Conservation (phyloP, 768 basidiomycete species). For the Hypholoma sublateritium region DNA sequence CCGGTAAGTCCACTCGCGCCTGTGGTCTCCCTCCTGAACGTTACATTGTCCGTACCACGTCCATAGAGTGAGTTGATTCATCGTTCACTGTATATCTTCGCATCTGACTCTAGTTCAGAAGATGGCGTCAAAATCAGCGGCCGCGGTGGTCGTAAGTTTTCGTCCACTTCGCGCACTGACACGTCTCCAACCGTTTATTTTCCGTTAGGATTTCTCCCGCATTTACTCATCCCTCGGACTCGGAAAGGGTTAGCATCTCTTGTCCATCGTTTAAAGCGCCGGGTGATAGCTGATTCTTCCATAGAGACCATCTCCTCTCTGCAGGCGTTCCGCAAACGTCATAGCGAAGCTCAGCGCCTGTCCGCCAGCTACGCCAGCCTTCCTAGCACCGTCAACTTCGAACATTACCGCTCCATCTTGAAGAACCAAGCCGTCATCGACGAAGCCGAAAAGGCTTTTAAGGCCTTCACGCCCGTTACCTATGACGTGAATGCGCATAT, state of each 20-base stretch:
- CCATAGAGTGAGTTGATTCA: slow-evolving; percentile 23
- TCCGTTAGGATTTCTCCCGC: slow-evolving; percentile 74
- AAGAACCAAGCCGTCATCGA: slow-evolving; percentile 93
- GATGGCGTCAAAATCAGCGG: slow-evolving; percentile 75
- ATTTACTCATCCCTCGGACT: slow-evolving; percentile 81
- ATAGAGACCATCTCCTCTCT: slow-evolving; percentile 88
- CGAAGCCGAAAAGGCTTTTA: slow-evolving; percentile 88
- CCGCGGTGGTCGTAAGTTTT: slow-evolving; percentile 59
- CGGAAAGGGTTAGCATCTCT: slow-evolving; percentile 69
- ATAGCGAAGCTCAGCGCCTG: slow-evolving; percentile 83
- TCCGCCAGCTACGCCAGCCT: slow-evolving; percentile 60
- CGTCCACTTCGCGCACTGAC: slow-evolving; percentile 11
- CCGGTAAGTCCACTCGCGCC: slow-evolving; percentile 27
- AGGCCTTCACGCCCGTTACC: slow-evolving; percentile 89
- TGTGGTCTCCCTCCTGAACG: slow-evolving; percentile 22
- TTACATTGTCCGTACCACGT: slow-evolving; percentile 22
- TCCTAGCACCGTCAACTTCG: slow-evolving; percentile 84
- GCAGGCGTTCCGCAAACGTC: slow-evolving; percentile 95
- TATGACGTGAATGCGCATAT: slow-evolving; percentile 89
- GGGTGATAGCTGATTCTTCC: neutral
- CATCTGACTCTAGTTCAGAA: slow-evolving; percentile 18
- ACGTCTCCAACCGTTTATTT: slow-evolving; percentile 20
- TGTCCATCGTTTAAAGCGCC: neutral
- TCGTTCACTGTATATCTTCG: neutral
- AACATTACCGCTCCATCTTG: slow-evolving; percentile 86